Evolutionary conservation across 2,329 filamentous ascomycete genomes (phyloP), one percentile per base, ranked within the genome.

Genomic region (Lecanicillium sp.): DNA sequence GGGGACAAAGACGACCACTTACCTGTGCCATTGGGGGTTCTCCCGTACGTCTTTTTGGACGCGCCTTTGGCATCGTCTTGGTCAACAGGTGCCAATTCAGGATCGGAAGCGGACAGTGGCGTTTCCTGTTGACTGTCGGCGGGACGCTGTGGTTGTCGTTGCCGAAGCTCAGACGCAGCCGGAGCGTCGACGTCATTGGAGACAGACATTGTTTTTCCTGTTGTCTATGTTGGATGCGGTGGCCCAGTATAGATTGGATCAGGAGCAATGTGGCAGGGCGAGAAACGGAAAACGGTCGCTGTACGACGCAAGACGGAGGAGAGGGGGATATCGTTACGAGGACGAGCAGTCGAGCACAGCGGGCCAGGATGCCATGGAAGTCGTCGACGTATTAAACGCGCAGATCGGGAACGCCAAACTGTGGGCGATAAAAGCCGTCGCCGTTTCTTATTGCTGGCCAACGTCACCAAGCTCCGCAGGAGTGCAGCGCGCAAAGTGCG

Each of bases 1-100:
- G 36, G 41, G 42, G 30, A 27, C 8, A 18, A 32, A 33, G 14
- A 17, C 10, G 11, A 14, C 19, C 36, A 71, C 85, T 63, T 74
- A 96, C 90, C 80, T 64, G 78, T 94, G 54, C 90, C 90, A 64
- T 89, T 84, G 20, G 87, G 87, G 12, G 90, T 96, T 48, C 89
- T 81, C 40, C 90, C 90, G 69, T 85, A 95, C 0, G 88, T 95
- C 69, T 87, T 90, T 58, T 79, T 80, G 12, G 52, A 40, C 51
- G 64, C 65, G 25, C 46, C 44, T 29, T 46, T 44, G 44, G 37
- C 30, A 29, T 25, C 22, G 22, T 25, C 11, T 6, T 11, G 22
- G 6, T 25, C 11, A 7, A 7, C 22, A 25, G 40, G 20, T 29
- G 37, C 41, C 33, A 31, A 34, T 11, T 34, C 28, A 14, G 31